A percentile compares a stretch with the other conserved stretches of the same genome.
These are phyloP conservation scores for Ilex paraguariensis DNA, from an alignment of 305 asterid genomes.

Conservation along the genomic window DNA sequence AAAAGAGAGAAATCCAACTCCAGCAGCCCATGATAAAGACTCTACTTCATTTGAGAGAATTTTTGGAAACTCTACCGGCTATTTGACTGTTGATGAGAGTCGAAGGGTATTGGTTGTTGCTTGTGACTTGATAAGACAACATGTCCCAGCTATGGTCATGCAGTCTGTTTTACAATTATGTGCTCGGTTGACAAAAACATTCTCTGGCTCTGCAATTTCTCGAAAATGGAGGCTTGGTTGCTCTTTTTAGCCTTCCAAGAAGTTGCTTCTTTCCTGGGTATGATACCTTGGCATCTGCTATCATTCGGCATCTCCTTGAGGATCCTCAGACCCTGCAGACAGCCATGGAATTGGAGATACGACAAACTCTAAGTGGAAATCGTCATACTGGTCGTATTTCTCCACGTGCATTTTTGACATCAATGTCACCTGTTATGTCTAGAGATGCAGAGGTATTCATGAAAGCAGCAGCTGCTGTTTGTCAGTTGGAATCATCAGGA, in stretches of 20 bases:
- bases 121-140: constrained; percentile 83
- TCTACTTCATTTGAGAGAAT: constrained; percentile 55
- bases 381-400: constrained; percentile 80
- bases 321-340: constrained; percentile 98
- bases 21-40: constrained; percentile 42
- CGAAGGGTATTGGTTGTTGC: constrained; percentile 59
- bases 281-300: constrained; percentile 92
- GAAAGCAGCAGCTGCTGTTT: too few species aligned
- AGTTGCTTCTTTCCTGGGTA: constrained; percentile 93
- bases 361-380: constrained; percentile 78
- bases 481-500: too few species aligned
- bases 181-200: constrained; percentile 94
- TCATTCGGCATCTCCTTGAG: constrained; percentile 94
- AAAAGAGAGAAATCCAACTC: constrained; percentile 32
- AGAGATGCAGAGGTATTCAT: too few species aligned
- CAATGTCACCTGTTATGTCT: too few species aligned
- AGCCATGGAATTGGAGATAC: constrained; percentile 98
- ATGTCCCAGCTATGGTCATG: constrained; percentile 79
- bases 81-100: constrained; percentile 82
- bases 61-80: constrained; percentile 89
- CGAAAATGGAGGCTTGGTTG: constrained; percentile 79
- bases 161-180: constrained; percentile 95
- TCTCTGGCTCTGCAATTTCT: constrained; percentile 80
- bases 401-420: too few species aligned
- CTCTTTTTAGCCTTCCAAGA: constrained; percentile 90